phyloP scores from a whole-genome alignment of 2,329 filamentous ascomycete species.

The Lachnellula hyalina region DNA sequence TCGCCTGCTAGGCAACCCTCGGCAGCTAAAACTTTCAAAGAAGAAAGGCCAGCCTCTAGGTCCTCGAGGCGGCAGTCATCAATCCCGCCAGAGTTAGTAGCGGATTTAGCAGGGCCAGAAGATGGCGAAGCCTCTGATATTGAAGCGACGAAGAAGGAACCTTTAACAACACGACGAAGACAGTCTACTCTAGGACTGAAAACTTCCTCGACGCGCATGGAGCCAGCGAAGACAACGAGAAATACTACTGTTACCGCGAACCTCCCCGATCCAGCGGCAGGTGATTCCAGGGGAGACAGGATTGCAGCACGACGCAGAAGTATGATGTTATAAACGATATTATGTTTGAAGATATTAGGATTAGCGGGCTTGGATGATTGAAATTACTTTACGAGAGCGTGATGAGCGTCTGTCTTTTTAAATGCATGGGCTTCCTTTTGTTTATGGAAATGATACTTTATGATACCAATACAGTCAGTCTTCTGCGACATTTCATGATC shows the following conservation, averaged over 20 bases:
- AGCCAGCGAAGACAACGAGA: constrained; percentile 17
- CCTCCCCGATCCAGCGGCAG: constrained; percentile 10
- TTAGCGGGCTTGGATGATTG: constrained; percentile 18
- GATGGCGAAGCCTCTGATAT: constrained; percentile 25
- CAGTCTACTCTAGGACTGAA: constrained; percentile 27
- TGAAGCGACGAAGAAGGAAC: constrained; percentile 11
- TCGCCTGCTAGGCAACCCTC: constrained; percentile 16
- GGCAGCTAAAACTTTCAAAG: constrained; percentile 5
- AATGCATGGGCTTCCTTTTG: constrained; percentile 4
- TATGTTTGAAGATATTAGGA: constrained; percentile 6
- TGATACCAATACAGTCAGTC: constrained; percentile 26
- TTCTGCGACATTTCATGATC: constrained; percentile 8
- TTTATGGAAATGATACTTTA: constrained; percentile 19
- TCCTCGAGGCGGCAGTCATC: constrained; percentile 23
- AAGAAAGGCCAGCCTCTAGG: constrained; percentile 17
- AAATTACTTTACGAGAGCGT: constrained; percentile 15
- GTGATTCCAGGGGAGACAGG: constrained; percentile 25
- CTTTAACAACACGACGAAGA: constrained; percentile 19
- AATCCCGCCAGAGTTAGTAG: constrained; percentile 10
- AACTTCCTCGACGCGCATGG: constrained; percentile 11
- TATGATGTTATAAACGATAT: constrained; percentile 32
- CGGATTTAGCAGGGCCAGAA: constrained; percentile 6
- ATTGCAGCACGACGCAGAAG: constrained; percentile 29
- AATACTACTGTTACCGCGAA: constrained; percentile 14
- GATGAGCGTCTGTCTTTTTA: constrained; percentile 8